Base-by-base conservation (phyloP, 768 basidiomycete species). In the Boletus subcaerulescens region DNA sequence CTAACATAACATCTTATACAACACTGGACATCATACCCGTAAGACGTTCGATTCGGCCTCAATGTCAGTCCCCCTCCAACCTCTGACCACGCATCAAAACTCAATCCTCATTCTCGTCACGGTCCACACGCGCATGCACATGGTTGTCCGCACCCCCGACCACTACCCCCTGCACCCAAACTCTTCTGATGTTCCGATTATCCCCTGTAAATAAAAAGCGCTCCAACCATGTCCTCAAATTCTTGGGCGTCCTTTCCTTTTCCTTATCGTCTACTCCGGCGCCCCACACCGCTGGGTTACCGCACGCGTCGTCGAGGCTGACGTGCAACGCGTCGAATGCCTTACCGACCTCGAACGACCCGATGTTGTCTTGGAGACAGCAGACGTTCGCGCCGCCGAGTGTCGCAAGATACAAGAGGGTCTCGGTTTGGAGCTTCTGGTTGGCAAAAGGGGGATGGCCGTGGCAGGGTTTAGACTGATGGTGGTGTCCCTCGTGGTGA, bases 281-380 rank as follows among this genome's bases (percentile, higher is more conserved):
- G n/a, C 76, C 77, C 83, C 83, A 86, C 13, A 89, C 56, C 1
- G 72, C 77, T 1, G 81, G 81, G 50, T 85, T 85, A 0, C 78
- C 80, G 17, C 75, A 69, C 22, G 76, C 77, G 8, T 60, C 49
- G 39, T 71, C 66, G n/a, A 89, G 75, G 61, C 76, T 80, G 33
- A 95, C 83, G 3, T 90, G 57, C 5, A 98, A 72, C 0, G 95
- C 95, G 64, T 98, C 95, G 59, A 97, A 98, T 57, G 83, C 84
- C 71, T 93, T 95, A 1, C 91, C 92, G 1, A 76, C 73, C 6
- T 72, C 76, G 55, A 98, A 90, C 10, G 85, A 86, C 9, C 94
- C 93, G 14, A 89, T 77, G 41, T 75, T 77, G 18, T 80, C 69
- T 38, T 81, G 77, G 14, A 97, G 72, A 38, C 75, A 75, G 64